Evolutionary conservation across 805 yeast genomes (phyloP), one percentile per base, ranked within the genome.

Genomic region (Priceomyces haplophilus): DNA sequence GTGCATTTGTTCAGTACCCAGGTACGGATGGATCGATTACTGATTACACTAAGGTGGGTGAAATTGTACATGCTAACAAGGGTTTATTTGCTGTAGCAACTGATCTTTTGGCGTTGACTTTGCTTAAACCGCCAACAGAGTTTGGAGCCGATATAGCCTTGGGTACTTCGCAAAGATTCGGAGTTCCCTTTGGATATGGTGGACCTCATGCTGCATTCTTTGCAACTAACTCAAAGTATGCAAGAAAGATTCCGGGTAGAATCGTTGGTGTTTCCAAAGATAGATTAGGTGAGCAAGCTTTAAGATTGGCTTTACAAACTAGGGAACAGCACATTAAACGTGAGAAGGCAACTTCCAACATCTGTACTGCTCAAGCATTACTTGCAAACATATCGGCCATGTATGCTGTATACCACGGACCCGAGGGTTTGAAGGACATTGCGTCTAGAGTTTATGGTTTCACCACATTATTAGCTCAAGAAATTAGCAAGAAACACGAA

Each of bases 141-240:
- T 87, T 85, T 55, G 89, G 88, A 42, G 98, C 98, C 34, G 99
- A 93, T 62, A 85, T 93, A 39, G 97, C 85, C 1, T 71, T 93
- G 35, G 99, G 99, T 37, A 80, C 89, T 7, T 78, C 97, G 3
- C 99, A 93, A 73, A 77, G 99, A 64, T 88, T 93, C 55, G 99
- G 99, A 57, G 97, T 93, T 31, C 98, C 99, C 42, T 79, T 91
- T 72, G 99, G 98, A 5, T 93, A 82, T 61, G 99, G 99, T 58
- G 99, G 99, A 16, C 99, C 99, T 3, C 99, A 93, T 64, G 98
- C 99, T 37, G 99, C 96, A 0, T 93, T 88, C 68, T 90, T 93
- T 55, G 88, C 98, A 7, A 95, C 91, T 32, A 75, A 80, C n/a
- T 79, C 82, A 46, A 76, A 80, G 43, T 75, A 85, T 53, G 87